Percentiles rank a stretch among this genome's conserved stretches.
These are phyloP conservation scores for Boletus reticuloceps DNA, from an alignment of 768 basidiomycete genomes.

Conservation along the genomic window DNA sequence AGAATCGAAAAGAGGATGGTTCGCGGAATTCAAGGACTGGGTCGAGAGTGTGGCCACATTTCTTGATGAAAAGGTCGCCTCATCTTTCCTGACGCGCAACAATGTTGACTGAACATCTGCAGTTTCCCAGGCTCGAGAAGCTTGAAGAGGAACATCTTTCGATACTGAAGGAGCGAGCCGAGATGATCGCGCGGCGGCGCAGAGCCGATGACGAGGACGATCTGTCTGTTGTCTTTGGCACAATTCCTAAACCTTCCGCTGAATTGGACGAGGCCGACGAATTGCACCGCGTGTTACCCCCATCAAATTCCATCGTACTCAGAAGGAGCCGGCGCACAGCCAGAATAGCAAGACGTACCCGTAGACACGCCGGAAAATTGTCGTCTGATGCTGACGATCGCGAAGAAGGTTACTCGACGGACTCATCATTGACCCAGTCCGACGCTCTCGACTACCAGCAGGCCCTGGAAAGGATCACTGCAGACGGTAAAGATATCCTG, in stretches of 20 bases:
- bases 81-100: neutral
- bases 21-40: constrained; percentile 74
- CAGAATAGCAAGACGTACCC: constrained; percentile 53
- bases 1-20: constrained; percentile 82
- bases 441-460: constrained; percentile 68
- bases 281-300: constrained; percentile 50
- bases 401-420: constrained; percentile 89
- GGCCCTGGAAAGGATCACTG: constrained; percentile 55
- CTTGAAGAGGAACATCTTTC: constrained; percentile 74
- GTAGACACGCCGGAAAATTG: constrained; percentile 37
- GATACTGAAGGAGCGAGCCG: constrained; percentile 68
- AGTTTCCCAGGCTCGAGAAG: constrained; percentile 79
- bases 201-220: constrained; percentile 80
- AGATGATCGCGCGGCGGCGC: constrained; percentile 68
- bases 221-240: constrained; percentile 64
- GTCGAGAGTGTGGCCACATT: constrained; percentile 81
- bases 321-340: constrained; percentile 58
- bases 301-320: constrained; percentile 42
- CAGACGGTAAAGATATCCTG: constrained; percentile 56
- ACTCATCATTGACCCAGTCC: constrained; percentile 62
- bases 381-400: constrained; percentile 20
- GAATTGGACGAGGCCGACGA: constrained; percentile 56
- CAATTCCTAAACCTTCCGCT: constrained; percentile 35
- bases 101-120: neutral
- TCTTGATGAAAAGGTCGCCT: constrained; percentile 77